phyloP scores from a whole-genome alignment of 345 rosid genomes.

The Limnanthes douglasii region DNA sequence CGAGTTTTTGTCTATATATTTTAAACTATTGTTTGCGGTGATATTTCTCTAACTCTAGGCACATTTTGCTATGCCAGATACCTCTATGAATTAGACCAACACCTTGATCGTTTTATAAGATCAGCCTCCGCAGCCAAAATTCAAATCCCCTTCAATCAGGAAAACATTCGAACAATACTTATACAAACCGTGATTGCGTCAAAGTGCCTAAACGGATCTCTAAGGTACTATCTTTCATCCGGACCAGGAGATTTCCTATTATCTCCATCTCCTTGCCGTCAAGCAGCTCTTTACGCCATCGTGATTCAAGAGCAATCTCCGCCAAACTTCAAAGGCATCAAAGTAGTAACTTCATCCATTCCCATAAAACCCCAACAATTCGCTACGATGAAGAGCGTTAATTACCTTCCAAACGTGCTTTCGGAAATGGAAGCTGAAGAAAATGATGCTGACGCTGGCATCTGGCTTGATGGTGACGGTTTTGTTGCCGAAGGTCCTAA shows the following conservation, averaged over 20 bases:
- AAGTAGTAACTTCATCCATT: slow-evolving; percentile 57
- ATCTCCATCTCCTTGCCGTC: slow-evolving; percentile 49
- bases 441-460: slow-evolving; percentile 56
- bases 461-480: slow-evolving; percentile 67
- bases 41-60: slow-evolving; percentile 1
- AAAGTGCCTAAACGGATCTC: slow-evolving; percentile 48
- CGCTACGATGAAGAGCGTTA: slow-evolving; percentile 70
- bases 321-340: slow-evolving; percentile 35
- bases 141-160: slow-evolving; percentile 37
- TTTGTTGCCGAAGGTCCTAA: slow-evolving; percentile 91
- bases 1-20: too few species aligned
- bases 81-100: slow-evolving; percentile 84
- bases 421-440: slow-evolving; percentile 92
- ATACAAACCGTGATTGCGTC: slow-evolving; percentile 62
- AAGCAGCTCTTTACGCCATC: slow-evolving; percentile 56
- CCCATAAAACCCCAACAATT: slow-evolving; percentile 68
- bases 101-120: slow-evolving; percentile 68
- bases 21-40: too few species aligned
- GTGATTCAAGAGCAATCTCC: slow-evolving; percentile 37
- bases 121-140: slow-evolving; percentile 79
- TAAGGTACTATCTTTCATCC: slow-evolving; percentile 81
- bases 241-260: slow-evolving; percentile 82
- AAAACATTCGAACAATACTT: slow-evolving; percentile 42
- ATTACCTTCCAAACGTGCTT: slow-evolving; percentile 86
- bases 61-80: slow-evolving; percentile 15